Evolutionary conservation across 202 grass and related monocot species (phyloP), one percentile per base, ranked within the genome.

Genomic region (Saccharum hybrid): DNA sequence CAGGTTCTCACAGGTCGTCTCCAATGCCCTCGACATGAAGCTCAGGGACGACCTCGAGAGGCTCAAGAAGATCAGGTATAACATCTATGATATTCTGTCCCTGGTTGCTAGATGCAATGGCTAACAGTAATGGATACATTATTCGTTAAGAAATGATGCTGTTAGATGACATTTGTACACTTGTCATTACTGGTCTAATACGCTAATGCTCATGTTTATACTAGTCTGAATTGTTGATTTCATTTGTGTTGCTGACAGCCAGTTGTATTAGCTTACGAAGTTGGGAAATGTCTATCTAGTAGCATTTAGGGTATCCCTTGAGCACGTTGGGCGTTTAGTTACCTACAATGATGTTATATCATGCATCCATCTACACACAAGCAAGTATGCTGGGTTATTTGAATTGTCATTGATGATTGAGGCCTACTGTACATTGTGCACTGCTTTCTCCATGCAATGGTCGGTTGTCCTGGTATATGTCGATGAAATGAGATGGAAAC

Each of bases 51-150:
- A 96, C 62, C 86, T 96, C 7, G 93, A 96, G 84, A 90, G 93
- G 62, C 88, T 93, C 64, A 96, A 96, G 93, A 96, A 96, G 88
- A 96, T 96, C 88, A 93, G 90, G 93, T 95, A n/a, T 66, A 9
- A 11, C 7, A 46, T 46, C 3, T 46, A 14, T 46, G 2, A 11
- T 71, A 16, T 7, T 9, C 45, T 3, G 3, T 26, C 11, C 5
- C 36, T 80, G 10, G 13, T 10, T 39, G 37, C 54, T 52, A 28
- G 9, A 12, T 71, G 1, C 19, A 30, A 4, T 28, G 4, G 8
- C 1, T 36, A 30, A 15, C 14, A 34, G 2, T 57, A 4, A 1
- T 30, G 0, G 0, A 16, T 59, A 59, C 23, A 16, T 10, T 15
- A 49, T 23, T 40, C 10, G 19, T 31, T 62, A 42, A 8, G 14